Base-by-base conservation (phyloP, 1,139 yeast species). In the Sugiyamaella grinbergsii region DNA sequence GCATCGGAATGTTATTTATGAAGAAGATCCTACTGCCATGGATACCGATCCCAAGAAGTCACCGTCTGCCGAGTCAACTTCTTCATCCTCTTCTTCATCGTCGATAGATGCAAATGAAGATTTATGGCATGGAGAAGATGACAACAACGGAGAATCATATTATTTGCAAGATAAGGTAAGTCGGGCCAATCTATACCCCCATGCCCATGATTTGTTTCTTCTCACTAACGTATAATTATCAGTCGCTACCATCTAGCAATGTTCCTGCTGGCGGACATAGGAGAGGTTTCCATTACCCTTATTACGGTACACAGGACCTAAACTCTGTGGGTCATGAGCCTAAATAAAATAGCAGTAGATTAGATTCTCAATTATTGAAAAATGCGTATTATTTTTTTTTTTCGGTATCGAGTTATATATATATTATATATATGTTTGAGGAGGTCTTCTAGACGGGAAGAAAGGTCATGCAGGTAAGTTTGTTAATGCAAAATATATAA, bases 111-210 rank as follows among this genome's bases (percentile, higher is more conserved):
- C 56, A 4, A 58, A 56, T 37, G 65, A 62, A 31, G 63, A 62
- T 36, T 34, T 61, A 51, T 62, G 66, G 66, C 53, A 57, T 37
- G 65, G 58, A 20, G 63, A 63, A 36, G 48, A 52, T 41, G 52
- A 51, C 20, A 37, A 7, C 22, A 36, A 36, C 10, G 3, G n/a
- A 23, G 37, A 26, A 34, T 20, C 34, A 11, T 33, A 47, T n/a
- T 39, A 40, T 20, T 16, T 29, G 20, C 45, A 23, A n/a, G 48
- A 26, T 18, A 37, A 52, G 19, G 51, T 42, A 36, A 39, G 46
- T 40, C 28, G 24, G n/a, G 33, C 18, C 11, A 19, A 11, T 11
- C 18, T 16, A 5, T 16, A 6, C 10, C 20, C 20, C 11, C 18
- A 11, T 11, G 8, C 26, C 26, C 26, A 23, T 23, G 5, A 5